phyloP scores from a whole-genome alignment of 345 rosid species.

The Moricandia moricandioides region DNA sequence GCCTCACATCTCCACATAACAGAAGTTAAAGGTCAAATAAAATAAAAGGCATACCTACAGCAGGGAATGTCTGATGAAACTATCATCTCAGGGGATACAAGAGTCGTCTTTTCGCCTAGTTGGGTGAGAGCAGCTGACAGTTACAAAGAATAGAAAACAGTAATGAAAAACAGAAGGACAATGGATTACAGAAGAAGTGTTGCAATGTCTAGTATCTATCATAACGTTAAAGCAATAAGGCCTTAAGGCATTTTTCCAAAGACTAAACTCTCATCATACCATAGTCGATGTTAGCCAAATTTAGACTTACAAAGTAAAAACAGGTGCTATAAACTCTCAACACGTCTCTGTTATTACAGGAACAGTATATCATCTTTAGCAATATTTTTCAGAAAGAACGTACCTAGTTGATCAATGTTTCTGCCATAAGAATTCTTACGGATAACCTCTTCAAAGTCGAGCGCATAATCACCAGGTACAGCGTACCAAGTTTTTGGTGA shows the following conservation, averaged over 20 bases:
- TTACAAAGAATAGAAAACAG: constrained; percentile 17
- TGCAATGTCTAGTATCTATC: not conserved
- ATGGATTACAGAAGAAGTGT: not conserved
- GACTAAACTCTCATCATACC: not conserved
- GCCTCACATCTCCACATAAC: constrained; percentile 14
- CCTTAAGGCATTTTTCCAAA: constrained; percentile 1
- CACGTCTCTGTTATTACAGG: not conserved
- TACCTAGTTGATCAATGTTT: constrained; percentile 78
- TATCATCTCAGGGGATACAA: constrained; percentile 80
- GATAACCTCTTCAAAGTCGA: constrained; percentile 86
- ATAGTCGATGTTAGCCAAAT: not conserved
- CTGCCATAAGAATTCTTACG: constrained; percentile 79
- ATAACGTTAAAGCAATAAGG: constrained; percentile 2
- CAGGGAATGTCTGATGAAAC: constrained; percentile 90
- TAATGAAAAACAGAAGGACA: constrained; percentile 24
- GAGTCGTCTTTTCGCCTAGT: constrained; percentile 98
- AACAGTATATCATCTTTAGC: not conserved
- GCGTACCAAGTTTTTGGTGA: constrained; percentile 97
- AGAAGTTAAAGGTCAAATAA: constrained; percentile 3
- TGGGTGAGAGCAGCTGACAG: constrained; percentile 74
- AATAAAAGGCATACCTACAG: constrained; percentile 66
- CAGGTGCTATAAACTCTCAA: not conserved
- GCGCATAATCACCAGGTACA: constrained; percentile 88
- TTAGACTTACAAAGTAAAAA: not conserved
- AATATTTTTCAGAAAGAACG: constrained; percentile 15